Base-by-base conservation (phyloP, 345 rosid species). In the Brassica napus region DNA sequence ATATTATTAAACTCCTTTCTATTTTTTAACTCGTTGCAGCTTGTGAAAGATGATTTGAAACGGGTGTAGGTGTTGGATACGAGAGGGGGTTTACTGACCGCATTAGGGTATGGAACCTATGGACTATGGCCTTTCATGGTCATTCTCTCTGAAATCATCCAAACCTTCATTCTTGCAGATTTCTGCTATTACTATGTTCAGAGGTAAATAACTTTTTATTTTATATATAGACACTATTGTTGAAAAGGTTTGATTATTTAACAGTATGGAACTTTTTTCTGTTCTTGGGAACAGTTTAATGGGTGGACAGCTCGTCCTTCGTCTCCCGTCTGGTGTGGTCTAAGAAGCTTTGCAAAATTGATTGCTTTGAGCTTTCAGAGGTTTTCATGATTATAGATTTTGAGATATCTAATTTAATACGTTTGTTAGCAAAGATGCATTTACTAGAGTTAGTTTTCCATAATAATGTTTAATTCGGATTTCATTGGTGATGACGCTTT, bases 161-260 rank as follows among this genome's bases (percentile, higher is more conserved):
- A 91, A 87, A 93, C 98, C 62, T 93, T 89, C 85, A 91, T 93
- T 66, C 88, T 93, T 47, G 98, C 97, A 4, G 98, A 93, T 79
- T 91, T 91, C 58, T 91, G 97, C 83, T 91, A 93, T 83, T 91
- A 93, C 81, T 90, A 91, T 69, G 87, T 89, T n/a, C 90, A 88
- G 68, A 93, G 98, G 97, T 71, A 57, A 55, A 21, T 35, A 30
- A 42, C 1, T 1, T 61, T 10, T 21, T 5, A 8, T 5, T 34
- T 30, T 60, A 18, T 15, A 21, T 16, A 18, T 57, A 57, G 34
- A 39, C 18, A 15, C 16, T 30, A 4, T 30, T 32, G 62, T 47
- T 78, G 55, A 47, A 44, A 66, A 39, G 68, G 30, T 65, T 18
- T 55, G 15, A 61, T 31, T n/a, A 39, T 63, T 32, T 63, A 70